A percentile compares a stretch with the other conserved stretches of the same genome.
Evolutionary conservation across 2,329 filamentous ascomycete species (phyloP).

Genomic region (Sporothrix variecibatus): DNA sequence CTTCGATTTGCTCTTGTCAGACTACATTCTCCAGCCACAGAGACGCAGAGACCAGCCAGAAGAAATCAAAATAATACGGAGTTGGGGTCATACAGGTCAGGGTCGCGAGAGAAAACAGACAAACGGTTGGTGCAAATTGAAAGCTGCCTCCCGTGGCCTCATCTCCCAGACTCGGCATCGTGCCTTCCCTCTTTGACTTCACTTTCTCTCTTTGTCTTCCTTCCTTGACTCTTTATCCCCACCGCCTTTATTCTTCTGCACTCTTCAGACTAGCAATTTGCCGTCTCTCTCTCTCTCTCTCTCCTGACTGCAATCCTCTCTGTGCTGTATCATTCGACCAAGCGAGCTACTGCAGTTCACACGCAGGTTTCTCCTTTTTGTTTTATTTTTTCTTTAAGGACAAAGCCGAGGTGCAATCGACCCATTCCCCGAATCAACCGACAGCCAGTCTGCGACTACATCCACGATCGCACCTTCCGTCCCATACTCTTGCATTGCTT

Average conservation of each 20-base stretch:
- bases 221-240: neutral
- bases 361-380: neutral
- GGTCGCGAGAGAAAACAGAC: slow-evolving; percentile 3
- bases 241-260: neutral
- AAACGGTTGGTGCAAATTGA: slow-evolving; percentile 8
- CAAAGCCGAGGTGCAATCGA: slow-evolving; percentile 1
- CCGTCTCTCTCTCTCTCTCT: neutral
- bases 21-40: slow-evolving; percentile 20
- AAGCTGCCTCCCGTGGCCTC: neutral
- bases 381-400: neutral
- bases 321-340: neutral
- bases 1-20: slow-evolving; percentile 12
- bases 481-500: neutral
- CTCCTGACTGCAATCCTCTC: neutral
- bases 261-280: neutral
- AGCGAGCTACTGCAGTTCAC: neutral
- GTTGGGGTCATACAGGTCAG: slow-evolving; percentile 9
- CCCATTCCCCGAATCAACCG: neutral
- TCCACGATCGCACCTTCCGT: neutral
- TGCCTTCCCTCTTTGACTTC: slow-evolving; percentile 18
- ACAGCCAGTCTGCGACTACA: neutral
- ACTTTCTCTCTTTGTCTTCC: neutral
- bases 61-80: slow-evolving; percentile 13
- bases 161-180: slow-evolving; percentile 9
- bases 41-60: neutral